These are phyloP conservation scores for Alternaria triticimaculans DNA, from an alignment of 2,329 filamentous ascomycete genomes.

Conservation along the genomic window DNA sequence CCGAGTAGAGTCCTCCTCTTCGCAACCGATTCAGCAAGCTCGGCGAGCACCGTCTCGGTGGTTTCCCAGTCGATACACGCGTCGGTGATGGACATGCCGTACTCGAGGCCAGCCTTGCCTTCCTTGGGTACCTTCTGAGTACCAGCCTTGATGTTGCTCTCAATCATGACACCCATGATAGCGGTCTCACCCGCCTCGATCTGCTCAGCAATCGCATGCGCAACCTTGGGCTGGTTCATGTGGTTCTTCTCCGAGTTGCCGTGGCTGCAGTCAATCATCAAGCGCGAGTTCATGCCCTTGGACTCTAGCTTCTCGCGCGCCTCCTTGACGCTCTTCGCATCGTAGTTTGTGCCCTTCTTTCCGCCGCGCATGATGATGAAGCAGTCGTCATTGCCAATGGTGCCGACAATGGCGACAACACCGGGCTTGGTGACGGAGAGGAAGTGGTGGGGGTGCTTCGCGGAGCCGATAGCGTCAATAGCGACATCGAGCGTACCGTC, in stretches of 20 bases:
- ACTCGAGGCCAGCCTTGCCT: constrained; percentile 83
- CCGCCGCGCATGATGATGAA: constrained; percentile 95
- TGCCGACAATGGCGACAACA: constrained; percentile 92
- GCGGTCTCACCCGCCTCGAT: constrained; percentile 81
- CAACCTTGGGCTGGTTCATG: constrained; percentile 96
- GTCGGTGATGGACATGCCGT: constrained; percentile 96
- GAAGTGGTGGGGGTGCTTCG: constrained; percentile 93
- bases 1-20: constrained; percentile 66
- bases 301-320: constrained; percentile 80
- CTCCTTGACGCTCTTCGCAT: constrained; percentile 80
- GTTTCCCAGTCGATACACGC: constrained; percentile 96
- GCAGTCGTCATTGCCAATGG: constrained; percentile 93
- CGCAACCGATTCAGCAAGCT: constrained; percentile 80
- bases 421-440: constrained; percentile 96
- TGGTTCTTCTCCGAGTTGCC: constrained; percentile 96
- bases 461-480: constrained; percentile 93
- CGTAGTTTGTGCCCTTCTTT: constrained; percentile 92
- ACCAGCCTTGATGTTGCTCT: constrained; percentile 95
- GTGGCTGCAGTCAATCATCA: constrained; percentile 99
- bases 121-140: constrained; percentile 90
- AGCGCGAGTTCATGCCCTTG: constrained; percentile 73
- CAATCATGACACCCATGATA: constrained; percentile 99
- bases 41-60: constrained; percentile 78
- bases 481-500: constrained; percentile 89
- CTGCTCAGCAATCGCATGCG: constrained; percentile 79